These are phyloP conservation scores for Tolypocladium capitatum DNA, from an alignment of 2,329 filamentous ascomycete species.

Conservation along the genomic window DNA sequence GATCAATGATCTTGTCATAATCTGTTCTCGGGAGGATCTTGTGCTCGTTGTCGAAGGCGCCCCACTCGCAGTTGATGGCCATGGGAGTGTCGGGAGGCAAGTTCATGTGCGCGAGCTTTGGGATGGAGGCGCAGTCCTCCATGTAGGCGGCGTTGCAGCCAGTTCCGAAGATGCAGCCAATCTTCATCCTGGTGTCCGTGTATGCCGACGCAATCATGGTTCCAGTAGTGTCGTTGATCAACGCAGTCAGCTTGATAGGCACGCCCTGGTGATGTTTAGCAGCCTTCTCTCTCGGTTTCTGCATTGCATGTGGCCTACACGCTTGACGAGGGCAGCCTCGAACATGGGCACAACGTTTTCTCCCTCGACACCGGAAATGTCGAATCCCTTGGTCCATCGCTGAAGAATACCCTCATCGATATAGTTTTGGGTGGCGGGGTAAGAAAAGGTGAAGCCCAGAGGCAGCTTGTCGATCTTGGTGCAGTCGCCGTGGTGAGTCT, in stretches of 20 bases:
- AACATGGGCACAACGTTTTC: conserved; percentile 83
- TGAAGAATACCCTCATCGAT: conserved; percentile 88
- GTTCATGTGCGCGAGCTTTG: conserved; percentile 86
- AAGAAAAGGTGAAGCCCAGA: conserved; percentile 92
- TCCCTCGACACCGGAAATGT: conserved; percentile 84
- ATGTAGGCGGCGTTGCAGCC: conserved; percentile 98
- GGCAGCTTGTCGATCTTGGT: conserved; percentile 52
- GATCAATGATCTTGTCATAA: conserved; percentile 80
- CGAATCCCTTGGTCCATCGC: conserved; percentile 95
- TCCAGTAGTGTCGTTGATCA: conserved; percentile 97
- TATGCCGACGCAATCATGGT: conserved; percentile 94
- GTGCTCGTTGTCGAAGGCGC: conserved; percentile 91
- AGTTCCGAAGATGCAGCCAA: conserved; percentile 96
- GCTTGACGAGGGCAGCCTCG: conserved; percentile 58
- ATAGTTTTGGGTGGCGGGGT: conserved; percentile 84
- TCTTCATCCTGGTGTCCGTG: conserved; percentile 84
- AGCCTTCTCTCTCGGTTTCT: conserved; percentile 6
- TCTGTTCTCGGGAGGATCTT: conserved; percentile 71
- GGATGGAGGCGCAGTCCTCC: conserved; percentile 81
- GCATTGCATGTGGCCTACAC: conserved; percentile 14
- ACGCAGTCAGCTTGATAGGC: conserved; percentile 79
- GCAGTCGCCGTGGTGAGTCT: conserved; percentile 64
- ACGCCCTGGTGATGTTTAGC: conserved; percentile 46
- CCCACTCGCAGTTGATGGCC: conserved; percentile 97
- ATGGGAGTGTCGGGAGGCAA: conserved; percentile 73